Percentiles rank a stretch among this genome's conserved stretches.
These are phyloP conservation scores for Monosporascus sp. DNA, from an alignment of 2,329 filamentous ascomycete genomes.

Conservation along the genomic window DNA sequence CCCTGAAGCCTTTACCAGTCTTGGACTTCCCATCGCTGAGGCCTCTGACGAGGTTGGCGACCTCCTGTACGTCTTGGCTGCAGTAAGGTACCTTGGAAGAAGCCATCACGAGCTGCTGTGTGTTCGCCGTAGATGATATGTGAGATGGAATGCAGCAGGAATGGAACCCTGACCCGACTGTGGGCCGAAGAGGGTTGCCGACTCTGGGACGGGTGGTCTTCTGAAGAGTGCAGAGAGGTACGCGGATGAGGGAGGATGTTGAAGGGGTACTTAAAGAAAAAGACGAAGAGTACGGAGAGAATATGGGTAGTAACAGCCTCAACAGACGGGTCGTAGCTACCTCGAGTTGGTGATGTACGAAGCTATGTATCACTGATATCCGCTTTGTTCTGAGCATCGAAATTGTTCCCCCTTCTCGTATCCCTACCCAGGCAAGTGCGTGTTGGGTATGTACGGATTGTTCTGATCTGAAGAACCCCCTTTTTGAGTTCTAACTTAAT, in stretches of 20 bases:
- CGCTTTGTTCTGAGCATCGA: not conserved
- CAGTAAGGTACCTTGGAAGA: slow-evolving; percentile 53
- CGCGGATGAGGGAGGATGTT: too few relatives aligned
- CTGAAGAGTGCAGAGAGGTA: too few relatives aligned
- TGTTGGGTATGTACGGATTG: too few relatives aligned
- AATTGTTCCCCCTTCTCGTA: too few relatives aligned
- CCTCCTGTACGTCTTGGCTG: slow-evolving; percentile 63
- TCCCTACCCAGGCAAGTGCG: too few relatives aligned
- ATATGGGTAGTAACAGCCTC: not conserved
- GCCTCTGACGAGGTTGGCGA: slow-evolving; percentile 58
- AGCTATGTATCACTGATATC: not conserved
- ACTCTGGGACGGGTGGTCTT: too few relatives aligned
- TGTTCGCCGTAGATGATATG: not conserved
- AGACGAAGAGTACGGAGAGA: not conserved
- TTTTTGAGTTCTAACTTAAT: too few relatives aligned
- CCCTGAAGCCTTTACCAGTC: slow-evolving; percentile 58
- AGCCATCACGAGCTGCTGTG: slow-evolving; percentile 15
- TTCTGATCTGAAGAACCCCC: too few relatives aligned
- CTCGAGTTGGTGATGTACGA: not conserved
- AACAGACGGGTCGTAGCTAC: not conserved
- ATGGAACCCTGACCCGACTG: not conserved
- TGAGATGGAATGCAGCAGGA: not conserved
- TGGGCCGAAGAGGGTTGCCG: too few relatives aligned
- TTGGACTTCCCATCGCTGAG: slow-evolving; percentile 57
- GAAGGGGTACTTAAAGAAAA: too few relatives aligned